These are phyloP conservation scores for Boletus vermiculosoides DNA, from an alignment of 768 basidiomycete species.

Conservation along the genomic window DNA sequence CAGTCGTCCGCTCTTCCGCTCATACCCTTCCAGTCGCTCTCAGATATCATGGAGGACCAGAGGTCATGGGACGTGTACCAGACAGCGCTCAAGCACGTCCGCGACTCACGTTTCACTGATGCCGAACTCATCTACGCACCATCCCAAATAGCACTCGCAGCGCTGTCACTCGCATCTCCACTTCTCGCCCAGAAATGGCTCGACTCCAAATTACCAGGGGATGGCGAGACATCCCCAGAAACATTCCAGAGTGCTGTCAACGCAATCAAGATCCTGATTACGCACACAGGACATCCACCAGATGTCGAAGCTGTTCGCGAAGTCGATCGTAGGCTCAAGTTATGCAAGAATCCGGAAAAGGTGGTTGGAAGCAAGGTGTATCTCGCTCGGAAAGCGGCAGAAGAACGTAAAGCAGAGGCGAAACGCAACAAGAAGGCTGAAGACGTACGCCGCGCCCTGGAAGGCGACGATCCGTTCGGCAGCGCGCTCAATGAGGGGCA, in stretches of 20 bases:
- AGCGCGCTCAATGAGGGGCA: conserved; percentile 43
- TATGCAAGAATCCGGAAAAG: conserved; percentile 96
- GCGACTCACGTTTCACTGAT: conserved; percentile 85
- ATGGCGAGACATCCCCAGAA: conserved; percentile 12
- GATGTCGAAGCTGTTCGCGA: conserved; percentile 82
- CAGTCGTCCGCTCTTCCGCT: conserved; percentile 5
- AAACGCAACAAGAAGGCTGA: conserved; percentile 66
- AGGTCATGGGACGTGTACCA: conserved; percentile 60
- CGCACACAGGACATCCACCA: conserved; percentile 56
- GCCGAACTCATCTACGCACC: conserved; percentile 90
- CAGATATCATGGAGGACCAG: conserved; percentile 48
- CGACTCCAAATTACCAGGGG: conserved; percentile 35
- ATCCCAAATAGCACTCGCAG: conserved; percentile 88
- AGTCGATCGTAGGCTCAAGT: conserved; percentile 80
- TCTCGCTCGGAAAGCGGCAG: conserved; percentile 65
- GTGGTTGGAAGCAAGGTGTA: conserved; percentile 87
- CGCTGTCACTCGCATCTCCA: conserved; percentile 64
- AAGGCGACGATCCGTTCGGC: conserved; percentile 71
- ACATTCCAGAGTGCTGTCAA: conserved; percentile 34
- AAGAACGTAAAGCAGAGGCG: conserved; percentile 64
- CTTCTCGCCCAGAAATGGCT: conserved; percentile 63
- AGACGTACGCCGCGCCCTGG: conserved; percentile 43
- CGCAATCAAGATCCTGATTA: conserved; percentile 56
- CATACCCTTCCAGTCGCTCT: conserved; percentile 48
- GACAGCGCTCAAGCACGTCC: conserved; percentile 61